Base-by-base conservation (phyloP, 1,284 basidiomycete species). In the Cronartium ribicola region DNA sequence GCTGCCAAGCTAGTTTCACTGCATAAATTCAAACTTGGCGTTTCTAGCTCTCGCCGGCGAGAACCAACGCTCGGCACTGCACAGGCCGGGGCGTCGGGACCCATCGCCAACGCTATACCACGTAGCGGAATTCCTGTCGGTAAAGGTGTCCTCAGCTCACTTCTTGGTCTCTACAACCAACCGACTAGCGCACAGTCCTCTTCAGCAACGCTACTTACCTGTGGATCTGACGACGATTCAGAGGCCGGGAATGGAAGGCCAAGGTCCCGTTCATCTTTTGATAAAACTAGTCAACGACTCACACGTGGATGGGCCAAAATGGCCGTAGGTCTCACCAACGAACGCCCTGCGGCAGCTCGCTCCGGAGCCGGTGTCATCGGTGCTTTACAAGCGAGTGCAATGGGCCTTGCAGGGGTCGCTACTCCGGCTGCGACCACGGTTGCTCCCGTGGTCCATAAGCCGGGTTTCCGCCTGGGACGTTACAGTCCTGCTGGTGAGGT, bases 351-450 rank as follows among this genome's bases (percentile, higher is more conserved):
- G 1, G 55, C 29, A 29, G 62, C 63, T 11, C 46, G 55, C n/a
- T 73, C 70, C 20, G 64, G 64, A 1, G 70, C 70, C 3, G 70
- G 70, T 6, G 70, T 73, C 7, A 55, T 73, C 29, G 70, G 70
- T 5, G 70, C 70, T 5, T 48, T 73, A 13, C 70, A 73, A 64
- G 70, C 70, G 10, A 73, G 70, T 66, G 70, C 70, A 10, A 73
- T 73, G 63, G 70, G 62, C 22, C 51, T 73, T 10, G 64, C 63
- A 17, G 70, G 70, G 43, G 70, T 73, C 2, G 70, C 70, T 43
- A 55, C 64, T 20, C 70, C 70, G 43, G 7, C 51, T 57, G 70
- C 70, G 5, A 44, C 63, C 8, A 43, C 64, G 13, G 48, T 73
- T 17, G 70, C 70, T 1, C 70, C 70, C 5, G 70, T 62, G 4